A percentile compares a stretch with the other conserved stretches of the same genome.
phyloP scores from a whole-genome alignment of 805 yeast species.

The Yarrowia osloensis region DNA sequence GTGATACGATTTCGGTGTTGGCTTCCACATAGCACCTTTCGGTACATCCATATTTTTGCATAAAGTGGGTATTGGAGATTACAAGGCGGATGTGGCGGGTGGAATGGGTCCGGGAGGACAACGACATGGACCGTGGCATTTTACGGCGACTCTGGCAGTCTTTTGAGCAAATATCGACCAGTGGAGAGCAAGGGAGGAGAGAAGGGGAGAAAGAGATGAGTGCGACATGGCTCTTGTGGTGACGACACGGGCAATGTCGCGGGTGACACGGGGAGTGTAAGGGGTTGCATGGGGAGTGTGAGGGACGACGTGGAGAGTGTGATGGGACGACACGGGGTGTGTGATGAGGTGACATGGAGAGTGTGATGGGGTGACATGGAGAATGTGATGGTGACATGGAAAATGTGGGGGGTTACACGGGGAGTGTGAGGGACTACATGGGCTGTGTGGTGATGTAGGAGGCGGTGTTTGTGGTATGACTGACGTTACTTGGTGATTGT shows the following conservation, averaged over 20 bases:
- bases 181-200: background rate
- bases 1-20: conserved; percentile 26
- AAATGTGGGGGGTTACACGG: background rate
- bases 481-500: no score
- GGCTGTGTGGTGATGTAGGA: background rate
- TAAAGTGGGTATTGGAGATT: conserved; percentile 18
- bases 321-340: background rate
- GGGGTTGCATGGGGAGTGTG: background rate
- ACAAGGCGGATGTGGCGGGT: background rate
- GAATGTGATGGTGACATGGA: background rate
- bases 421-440: background rate
- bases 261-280: background rate
- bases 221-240: background rate
- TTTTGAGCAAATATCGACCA: conserved; percentile 10
- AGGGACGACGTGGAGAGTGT: background rate
- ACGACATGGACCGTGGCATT: no score
- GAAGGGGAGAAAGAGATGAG: background rate
- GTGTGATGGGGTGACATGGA: background rate
- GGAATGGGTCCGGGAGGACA: no score
- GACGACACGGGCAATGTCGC: no score
- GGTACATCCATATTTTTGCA: conserved; percentile 29
- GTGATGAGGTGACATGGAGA: background rate
- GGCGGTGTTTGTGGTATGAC: no score
- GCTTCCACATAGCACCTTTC: conserved; percentile 27
- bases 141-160: no score